A percentile compares a stretch with the other conserved stretches of the same genome.
Conservation (phyloP, 2,329 filamentous ascomycete species). For the Cercospora berteroae region DNA sequence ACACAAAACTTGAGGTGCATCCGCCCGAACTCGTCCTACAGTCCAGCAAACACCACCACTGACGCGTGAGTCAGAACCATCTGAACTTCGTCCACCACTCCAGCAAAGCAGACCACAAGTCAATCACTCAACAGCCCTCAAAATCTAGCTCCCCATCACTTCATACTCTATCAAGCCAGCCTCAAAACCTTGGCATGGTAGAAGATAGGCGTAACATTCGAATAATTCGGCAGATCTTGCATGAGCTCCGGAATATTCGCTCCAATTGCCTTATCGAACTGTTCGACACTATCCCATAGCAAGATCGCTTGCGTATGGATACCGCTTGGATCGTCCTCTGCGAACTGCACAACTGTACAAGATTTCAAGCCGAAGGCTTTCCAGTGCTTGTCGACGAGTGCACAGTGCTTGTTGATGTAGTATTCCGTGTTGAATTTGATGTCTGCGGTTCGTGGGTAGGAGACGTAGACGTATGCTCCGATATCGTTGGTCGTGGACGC, state of each 20-base stretch:
- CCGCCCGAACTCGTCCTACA: neutral
- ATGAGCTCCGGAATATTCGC: constrained; percentile 26
- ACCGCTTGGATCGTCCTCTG: constrained; percentile 18
- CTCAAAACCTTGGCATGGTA: constrained; percentile 18
- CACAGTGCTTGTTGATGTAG: constrained; percentile 47
- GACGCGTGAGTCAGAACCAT: neutral
- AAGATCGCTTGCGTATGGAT: constrained; percentile 26
- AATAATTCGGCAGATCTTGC: constrained; percentile 24
- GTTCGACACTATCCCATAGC: constrained; percentile 22
- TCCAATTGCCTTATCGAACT: constrained; percentile 22
- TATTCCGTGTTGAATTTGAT: constrained; percentile 47
- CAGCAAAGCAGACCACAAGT: neutral
- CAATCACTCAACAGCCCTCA: neutral
- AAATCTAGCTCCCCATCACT: neutral
- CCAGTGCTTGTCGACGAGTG: constrained; percentile 43
- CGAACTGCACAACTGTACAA: constrained; percentile 27
- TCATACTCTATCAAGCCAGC: neutral
- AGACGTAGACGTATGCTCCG: constrained; percentile 15
- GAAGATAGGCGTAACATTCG: constrained; percentile 20
- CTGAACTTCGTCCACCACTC: neutral
- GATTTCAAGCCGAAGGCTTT: constrained; percentile 39
- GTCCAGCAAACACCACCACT: neutral
- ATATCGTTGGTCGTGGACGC: neutral
- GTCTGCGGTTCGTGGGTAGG: constrained; percentile 40
- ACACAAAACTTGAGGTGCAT: neutral